Evolutionary conservation across 768 basidiomycete species (phyloP), one percentile per base, ranked within the genome.

Genomic region (Pulveroboletus sp.): DNA sequence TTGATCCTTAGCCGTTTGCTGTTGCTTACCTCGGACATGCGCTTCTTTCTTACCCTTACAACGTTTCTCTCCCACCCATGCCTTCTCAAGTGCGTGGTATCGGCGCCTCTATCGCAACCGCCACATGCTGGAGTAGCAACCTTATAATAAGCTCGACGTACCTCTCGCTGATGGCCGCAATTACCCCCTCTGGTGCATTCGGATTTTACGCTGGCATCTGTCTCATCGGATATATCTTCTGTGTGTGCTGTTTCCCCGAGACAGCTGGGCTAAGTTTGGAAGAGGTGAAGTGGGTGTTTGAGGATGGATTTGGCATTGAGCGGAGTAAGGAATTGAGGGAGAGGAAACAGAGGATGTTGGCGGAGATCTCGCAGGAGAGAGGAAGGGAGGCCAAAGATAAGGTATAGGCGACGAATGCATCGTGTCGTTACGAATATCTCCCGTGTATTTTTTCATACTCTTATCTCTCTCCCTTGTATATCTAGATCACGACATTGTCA

Each of bases 101-200:
- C 49, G 88, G 88, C 25, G 85, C 86, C 7, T 84, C 83, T 0
- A 73, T 89, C 40, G 75, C 82, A 10, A 89, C 88, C 1, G 83
- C 85, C 6, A 84, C 83, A 17, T 90, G 89, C 67, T 92, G 88
- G 88, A 76, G 76, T 25, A 76, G 76, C 14, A 92, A 90, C 66
- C 72, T 91, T 27, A 73, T 90, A 56, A 87, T 90, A 59, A 79
- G 80, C 6, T 79, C 85, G 14, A 92, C 90, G 7, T 91, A 90
- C 68, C 80, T 90, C 40, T 85, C 84, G 8, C 76, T 92, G 41
- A 90, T 90, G 82, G 73, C 77, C 20, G 69, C 70, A 31, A 86
- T 87, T 57, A 87, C 87, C 2, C 84, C 87, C 0, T 71, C 85
- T 0, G 87, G 87, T 1, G 85, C 87, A 5, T 90, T 89, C 55